These are phyloP conservation scores for Yarrowia porcina DNA, from an alignment of 805 yeast genomes.

Conservation along the genomic window DNA sequence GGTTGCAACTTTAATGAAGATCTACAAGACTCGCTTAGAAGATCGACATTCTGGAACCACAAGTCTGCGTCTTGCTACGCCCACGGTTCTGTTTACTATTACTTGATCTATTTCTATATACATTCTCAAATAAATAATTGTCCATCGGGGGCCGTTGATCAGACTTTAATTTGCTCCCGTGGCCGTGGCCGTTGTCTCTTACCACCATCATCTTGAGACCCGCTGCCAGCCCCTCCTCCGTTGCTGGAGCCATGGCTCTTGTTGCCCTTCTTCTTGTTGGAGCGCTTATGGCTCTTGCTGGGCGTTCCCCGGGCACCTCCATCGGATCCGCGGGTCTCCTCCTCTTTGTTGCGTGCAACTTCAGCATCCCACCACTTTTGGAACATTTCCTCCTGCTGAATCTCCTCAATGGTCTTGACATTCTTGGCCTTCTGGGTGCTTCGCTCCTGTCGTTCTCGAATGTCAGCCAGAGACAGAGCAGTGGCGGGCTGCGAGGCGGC, in stretches of 20 bases:
- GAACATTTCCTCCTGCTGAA: slow-evolving; percentile 79
- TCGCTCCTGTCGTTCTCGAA: slow-evolving; percentile 44
- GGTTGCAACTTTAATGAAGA: not conserved
- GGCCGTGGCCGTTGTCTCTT: not conserved
- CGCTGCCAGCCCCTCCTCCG: not conserved
- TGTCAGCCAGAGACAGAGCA: slow-evolving; percentile 30
- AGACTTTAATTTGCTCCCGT: slow-evolving; percentile 7
- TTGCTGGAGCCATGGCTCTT: not conserved
- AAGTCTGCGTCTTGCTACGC: no score
- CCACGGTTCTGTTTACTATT: no score
- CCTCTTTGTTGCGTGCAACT: slow-evolving; percentile 24
- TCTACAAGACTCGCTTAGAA: not conserved
- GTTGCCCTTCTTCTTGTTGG: not conserved
- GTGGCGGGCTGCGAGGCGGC: slow-evolving; percentile 4
- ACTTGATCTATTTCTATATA: slow-evolving; percentile 10
- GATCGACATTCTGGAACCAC: not conserved
- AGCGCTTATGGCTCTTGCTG: not conserved
- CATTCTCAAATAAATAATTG: slow-evolving; percentile 1
- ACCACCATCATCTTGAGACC: not conserved
- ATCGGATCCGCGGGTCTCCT: not conserved
- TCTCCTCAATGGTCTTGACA: slow-evolving; percentile 56
- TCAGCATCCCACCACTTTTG: slow-evolving; percentile 87
- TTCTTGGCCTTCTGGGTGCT: slow-evolving; percentile 40
- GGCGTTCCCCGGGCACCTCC: not conserved
- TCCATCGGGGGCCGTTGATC: not conserved